Evolutionary conservation across 768 basidiomycete genomes (phyloP), one percentile per base, ranked within the genome.

Genomic region (Mycena albidolilacea): DNA sequence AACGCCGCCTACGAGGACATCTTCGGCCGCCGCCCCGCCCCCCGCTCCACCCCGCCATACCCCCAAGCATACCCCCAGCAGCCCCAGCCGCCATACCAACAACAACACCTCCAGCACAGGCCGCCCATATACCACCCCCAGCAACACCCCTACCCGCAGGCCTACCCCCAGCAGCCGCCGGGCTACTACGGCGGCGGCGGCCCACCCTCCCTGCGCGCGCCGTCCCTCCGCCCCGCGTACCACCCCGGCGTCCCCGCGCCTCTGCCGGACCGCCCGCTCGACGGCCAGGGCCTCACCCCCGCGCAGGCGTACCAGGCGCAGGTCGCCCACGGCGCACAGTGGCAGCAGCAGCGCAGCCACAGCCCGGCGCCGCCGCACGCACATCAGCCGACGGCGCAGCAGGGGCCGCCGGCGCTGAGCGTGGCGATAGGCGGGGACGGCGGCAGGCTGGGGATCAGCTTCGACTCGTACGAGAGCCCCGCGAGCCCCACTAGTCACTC

Each of bases 261-360:
- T 9, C 39, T 39, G 39, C 59, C 59, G 38, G 39, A 61, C 39
- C n/a, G 41, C 0, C 75, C 85, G 86, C 55, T 84, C 77, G 88
- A 89, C 80, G 79, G 84, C 9, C 78, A 77, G 44, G 91, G 90
- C 4, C 87, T 94, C 64, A 93, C 93, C 5, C 90, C 93, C 55
- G 92, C 93, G 11, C 94, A 95, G 80, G 91, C 92, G 44, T 95
- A 95, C 83, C 95, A 94, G 78, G 90, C 91, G 9, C 93, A 95
- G 80, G 87, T 94, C 58, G 91, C 90, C 77, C 82, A 86, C 77
- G 85, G 80, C 38, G 57, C 30, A 30, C 30, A 30, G 37, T 37
- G 19, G 50, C 37, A 35, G 57, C 17, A 17, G 59, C 43, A 21
- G 55, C 10, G 37, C 11, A 43, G 59, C 8, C 41, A 39, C 15